Evolutionary conservation across 2,329 filamentous ascomycete species (phyloP).

Genomic region (Colletotrichum godetiae): DNA sequence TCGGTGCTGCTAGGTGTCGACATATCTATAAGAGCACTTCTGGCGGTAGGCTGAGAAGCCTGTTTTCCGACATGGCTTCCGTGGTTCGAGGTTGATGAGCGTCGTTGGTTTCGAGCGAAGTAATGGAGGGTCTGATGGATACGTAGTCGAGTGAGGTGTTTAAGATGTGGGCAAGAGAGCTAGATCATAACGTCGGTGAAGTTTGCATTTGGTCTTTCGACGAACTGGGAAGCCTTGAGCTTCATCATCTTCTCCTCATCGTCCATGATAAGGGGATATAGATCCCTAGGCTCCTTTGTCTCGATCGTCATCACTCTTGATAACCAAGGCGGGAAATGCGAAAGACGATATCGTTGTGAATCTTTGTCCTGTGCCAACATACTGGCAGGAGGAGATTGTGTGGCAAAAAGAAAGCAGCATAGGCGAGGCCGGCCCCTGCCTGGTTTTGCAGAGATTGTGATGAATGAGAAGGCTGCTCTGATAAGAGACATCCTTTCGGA

Average conservation of each 20-base stretch:
- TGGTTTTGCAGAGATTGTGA: no score
- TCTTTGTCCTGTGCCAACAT: not conserved
- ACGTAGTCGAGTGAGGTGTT: not conserved
- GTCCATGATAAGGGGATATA: not conserved
- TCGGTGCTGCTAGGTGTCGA: not conserved
- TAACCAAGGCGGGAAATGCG: not conserved
- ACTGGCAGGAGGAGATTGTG: not conserved
- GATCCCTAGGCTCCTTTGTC: not conserved
- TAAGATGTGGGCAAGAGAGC: no score
- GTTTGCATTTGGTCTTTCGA: no score
- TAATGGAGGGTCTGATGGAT: not conserved
- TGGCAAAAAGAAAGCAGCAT: not conserved
- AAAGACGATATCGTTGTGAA: not conserved
- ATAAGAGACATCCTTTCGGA: not conserved
- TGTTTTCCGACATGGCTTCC: not conserved
- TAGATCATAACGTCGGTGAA: not conserved
- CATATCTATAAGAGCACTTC: conserved; percentile 16
- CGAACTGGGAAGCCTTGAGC: not conserved
- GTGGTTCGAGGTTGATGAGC: no score
- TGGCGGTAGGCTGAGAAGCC: not conserved
- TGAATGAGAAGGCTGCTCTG: not conserved
- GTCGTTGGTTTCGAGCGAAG: not conserved
- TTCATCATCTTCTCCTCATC: not conserved
- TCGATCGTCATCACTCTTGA: not conserved
- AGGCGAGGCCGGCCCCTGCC: not conserved